Evolutionary conservation across 2,329 filamentous ascomycete species (phyloP).

Genomic region (Cryphonectria nitschkei): DNA sequence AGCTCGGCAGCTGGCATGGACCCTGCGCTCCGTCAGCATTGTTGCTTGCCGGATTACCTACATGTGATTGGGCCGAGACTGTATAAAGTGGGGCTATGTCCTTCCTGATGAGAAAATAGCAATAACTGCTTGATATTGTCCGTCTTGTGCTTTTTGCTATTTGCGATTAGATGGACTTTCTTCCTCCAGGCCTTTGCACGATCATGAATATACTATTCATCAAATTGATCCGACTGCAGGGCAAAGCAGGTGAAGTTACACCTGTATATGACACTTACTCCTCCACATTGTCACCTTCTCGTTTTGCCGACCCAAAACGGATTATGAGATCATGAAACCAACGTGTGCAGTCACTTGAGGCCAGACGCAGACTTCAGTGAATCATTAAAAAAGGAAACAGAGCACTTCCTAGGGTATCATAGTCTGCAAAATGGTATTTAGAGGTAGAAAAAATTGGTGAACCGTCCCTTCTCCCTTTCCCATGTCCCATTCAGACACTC

Average conservation of each 20-base stretch:
- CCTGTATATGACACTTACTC: not conserved
- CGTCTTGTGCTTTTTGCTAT: not conserved
- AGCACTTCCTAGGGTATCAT: conserved; percentile 6
- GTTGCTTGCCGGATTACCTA: not conserved
- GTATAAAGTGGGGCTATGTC: not conserved
- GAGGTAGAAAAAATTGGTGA: not conserved
- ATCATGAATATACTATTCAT: not conserved
- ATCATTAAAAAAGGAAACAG: not conserved
- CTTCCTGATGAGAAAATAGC: not conserved
- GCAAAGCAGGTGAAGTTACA: not conserved
- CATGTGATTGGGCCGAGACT: not conserved
- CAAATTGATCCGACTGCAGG: not conserved
- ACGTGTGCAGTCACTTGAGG: not conserved
- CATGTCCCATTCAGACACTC: not conserved
- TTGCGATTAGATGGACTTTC: not conserved
- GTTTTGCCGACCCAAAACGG: too few species aligned
- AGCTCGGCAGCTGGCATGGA: conserved; percentile 20
- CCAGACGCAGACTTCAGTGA: not conserved
- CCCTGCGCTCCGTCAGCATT: not conserved
- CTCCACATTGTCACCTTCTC: not conserved
- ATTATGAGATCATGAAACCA: too few species aligned
- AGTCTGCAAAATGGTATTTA: not conserved
- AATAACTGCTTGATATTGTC: not conserved
- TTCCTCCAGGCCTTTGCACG: not conserved
- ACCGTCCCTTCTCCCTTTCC: not conserved